These are phyloP conservation scores for Xerocomellus chrysenteron DNA, from an alignment of 768 basidiomycete species.

Conservation along the genomic window DNA sequence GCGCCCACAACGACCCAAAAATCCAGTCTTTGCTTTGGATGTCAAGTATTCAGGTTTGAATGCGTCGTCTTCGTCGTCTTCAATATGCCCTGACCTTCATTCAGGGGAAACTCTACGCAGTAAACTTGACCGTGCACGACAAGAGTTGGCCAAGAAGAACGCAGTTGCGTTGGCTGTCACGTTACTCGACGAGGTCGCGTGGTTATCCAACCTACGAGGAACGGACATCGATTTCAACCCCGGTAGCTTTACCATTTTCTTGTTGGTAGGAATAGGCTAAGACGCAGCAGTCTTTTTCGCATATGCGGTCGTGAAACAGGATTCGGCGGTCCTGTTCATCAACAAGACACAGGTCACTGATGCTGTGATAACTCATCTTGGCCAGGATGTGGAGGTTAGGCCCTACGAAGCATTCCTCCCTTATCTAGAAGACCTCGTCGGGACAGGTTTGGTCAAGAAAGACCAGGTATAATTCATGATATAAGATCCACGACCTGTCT, in stretches of 20 bases:
- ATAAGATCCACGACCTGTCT: not conserved
- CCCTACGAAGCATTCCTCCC: slow-evolving; percentile 70
- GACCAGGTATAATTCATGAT: slow-evolving; percentile 27
- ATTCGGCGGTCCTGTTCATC: slow-evolving; percentile 65
- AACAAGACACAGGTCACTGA: slow-evolving; percentile 48
- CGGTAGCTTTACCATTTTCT: slow-evolving; percentile 32
- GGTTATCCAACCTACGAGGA: slow-evolving; percentile 91
- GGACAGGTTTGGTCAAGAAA: slow-evolving; percentile 34
- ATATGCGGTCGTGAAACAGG: slow-evolving; percentile 74
- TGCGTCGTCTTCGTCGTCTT: not conserved
- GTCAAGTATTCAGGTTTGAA: slow-evolving; percentile 68
- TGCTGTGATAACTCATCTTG: slow-evolving; percentile 48
- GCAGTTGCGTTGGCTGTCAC: slow-evolving; percentile 69
- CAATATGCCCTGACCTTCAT: not conserved
- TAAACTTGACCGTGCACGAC: slow-evolving; percentile 69
- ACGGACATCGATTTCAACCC: slow-evolving; percentile 90
- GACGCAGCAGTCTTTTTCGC: slow-evolving; percentile 76
- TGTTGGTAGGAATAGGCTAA: not conserved
- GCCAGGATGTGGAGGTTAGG: slow-evolving; percentile 56
- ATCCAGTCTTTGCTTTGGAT: slow-evolving; percentile 65
- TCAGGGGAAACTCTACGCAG: slow-evolving; percentile 58
- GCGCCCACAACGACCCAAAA: slow-evolving; percentile 67
- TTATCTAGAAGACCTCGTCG: slow-evolving; percentile 54
- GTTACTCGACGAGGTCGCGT: slow-evolving; percentile 94
- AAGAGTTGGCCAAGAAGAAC: slow-evolving; percentile 58